Evolutionary conservation across 192 early-diverging fungal genomes (phyloP).

Genomic region (Geranomyces michiganensis): DNA sequence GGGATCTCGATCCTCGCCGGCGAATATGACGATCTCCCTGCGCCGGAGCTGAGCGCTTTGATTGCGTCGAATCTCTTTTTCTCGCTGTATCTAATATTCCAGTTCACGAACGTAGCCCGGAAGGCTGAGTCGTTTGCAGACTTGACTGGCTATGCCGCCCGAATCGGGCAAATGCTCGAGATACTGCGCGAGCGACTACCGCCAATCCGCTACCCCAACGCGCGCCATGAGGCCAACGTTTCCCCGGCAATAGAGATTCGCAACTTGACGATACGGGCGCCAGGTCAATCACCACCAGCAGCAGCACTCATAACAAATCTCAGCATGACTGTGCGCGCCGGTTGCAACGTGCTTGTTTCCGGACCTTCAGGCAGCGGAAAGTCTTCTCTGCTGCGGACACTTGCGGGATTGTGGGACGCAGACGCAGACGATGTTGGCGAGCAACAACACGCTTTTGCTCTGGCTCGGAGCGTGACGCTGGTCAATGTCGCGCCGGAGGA

Average conservation of each 20-base stretch:
- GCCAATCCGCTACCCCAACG: not conserved
- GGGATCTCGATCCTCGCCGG: slow-evolving; percentile 82
- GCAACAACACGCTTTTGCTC: too few species aligned
- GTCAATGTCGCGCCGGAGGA: slow-evolving; percentile 51
- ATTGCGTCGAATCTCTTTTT: slow-evolving; percentile 83
- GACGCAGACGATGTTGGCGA: not conserved
- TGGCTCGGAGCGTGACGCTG: slow-evolving; percentile 36
- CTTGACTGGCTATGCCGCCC: slow-evolving; percentile 79
- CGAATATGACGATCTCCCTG: slow-evolving; percentile 69
- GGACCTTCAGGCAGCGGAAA: slow-evolving; percentile 86
- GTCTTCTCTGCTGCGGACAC: slow-evolving; percentile 73
- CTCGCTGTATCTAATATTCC: slow-evolving; percentile 82
- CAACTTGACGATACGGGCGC: slow-evolving; percentile 21
- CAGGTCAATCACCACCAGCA: slow-evolving; percentile 29
- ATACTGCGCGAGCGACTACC: not conserved
- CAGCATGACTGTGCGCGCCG: slow-evolving; percentile 16
- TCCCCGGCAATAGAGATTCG: slow-evolving; percentile 9
- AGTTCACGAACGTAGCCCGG: slow-evolving; percentile 72
- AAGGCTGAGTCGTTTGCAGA: slow-evolving; percentile 72
- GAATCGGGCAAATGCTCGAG: slow-evolving; percentile 81
- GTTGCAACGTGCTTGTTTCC: slow-evolving; percentile 41
- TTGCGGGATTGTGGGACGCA: slow-evolving; percentile 73
- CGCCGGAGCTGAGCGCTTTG: slow-evolving; percentile 72
- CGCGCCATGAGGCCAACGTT: slow-evolving; percentile 33
- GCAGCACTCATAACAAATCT: slow-evolving; percentile 22